Evolutionary conservation across 1,284 basidiomycete species (phyloP).

Genomic region (Kalmanozyma brasiliensis): DNA sequence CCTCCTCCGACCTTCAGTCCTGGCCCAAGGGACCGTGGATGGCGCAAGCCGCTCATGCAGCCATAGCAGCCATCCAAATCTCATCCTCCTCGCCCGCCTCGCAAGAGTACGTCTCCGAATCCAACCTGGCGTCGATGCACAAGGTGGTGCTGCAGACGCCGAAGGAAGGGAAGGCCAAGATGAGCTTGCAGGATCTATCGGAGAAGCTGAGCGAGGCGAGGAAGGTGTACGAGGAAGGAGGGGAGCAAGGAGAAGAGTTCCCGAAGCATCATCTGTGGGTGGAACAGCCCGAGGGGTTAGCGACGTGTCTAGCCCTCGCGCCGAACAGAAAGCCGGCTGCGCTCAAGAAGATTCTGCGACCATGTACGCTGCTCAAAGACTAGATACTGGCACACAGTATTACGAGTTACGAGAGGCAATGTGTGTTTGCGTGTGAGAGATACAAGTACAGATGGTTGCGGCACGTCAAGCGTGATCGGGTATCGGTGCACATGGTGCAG

Average conservation of each 20-base stretch:
- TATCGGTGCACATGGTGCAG: conserved; percentile 3
- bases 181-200: conserved; percentile 61
- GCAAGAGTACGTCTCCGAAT: conserved; percentile 37
- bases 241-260: conserved; percentile 36
- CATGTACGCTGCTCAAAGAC: conserved; percentile 69
- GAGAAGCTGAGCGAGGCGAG: conserved; percentile 57
- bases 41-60: conserved; percentile 73
- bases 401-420: neutral
- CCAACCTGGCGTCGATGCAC: conserved; percentile 58
- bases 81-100: conserved; percentile 27
- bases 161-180: conserved; percentile 21
- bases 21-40: conserved; percentile 74
- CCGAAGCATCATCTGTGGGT: conserved; percentile 71
- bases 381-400: conserved; percentile 8
- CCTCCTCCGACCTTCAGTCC: conserved; percentile 50
- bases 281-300: conserved; percentile 73
- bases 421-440: conserved; percentile 2
- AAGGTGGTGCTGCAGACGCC: conserved; percentile 65
- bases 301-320: conserved; percentile 73
- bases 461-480: neutral
- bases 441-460: conserved; percentile 20
- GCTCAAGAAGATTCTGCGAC: conserved; percentile 69
- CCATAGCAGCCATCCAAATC: conserved; percentile 68
- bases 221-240: neutral
- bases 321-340: conserved; percentile 71